Percentiles rank a stretch among this genome's conserved stretches.
Conservation (phyloP, 2,329 filamentous ascomycete genomes). For the Escovopsis weberi region DNA sequence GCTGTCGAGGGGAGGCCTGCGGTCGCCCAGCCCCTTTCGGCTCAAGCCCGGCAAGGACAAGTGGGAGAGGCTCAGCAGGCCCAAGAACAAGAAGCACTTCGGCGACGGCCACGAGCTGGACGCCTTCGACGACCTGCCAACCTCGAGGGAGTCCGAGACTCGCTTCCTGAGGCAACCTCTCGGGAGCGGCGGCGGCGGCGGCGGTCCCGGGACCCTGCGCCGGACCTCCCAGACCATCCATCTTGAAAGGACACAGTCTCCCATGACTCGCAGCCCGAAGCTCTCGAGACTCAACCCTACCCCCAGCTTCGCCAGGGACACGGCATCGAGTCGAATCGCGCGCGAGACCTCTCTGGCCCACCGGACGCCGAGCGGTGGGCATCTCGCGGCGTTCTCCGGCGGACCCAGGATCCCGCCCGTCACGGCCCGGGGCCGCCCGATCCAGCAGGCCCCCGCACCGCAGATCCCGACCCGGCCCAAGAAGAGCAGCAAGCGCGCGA, state of each 20-base stretch:
- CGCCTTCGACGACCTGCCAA: slow-evolving; percentile 86
- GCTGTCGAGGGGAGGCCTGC: slow-evolving; percentile 41
- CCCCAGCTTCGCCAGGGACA: slow-evolving; percentile 51
- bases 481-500: slow-evolving; percentile 41
- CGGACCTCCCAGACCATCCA: slow-evolving; percentile 41
- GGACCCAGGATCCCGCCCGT: slow-evolving; percentile 40
- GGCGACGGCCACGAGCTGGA: slow-evolving; percentile 89
- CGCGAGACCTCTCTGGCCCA: slow-evolving; percentile 48
- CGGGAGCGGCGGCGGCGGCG: no score
- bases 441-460: slow-evolving; percentile 25
- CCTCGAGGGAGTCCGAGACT: slow-evolving; percentile 66
- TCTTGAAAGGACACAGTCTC: slow-evolving; percentile 37
- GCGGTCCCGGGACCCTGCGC: slow-evolving; percentile 39
- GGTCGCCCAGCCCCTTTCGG: slow-evolving; percentile 45
- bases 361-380: slow-evolving; percentile 37
- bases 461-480: slow-evolving; percentile 33
- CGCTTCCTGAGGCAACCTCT: slow-evolving; percentile 66
- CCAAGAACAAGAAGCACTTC: slow-evolving; percentile 44
- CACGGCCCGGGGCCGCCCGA: slow-evolving; percentile 33
- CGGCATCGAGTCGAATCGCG: slow-evolving; percentile 49
- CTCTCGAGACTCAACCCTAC: slow-evolving; percentile 41
- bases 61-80: slow-evolving; percentile 59
- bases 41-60: slow-evolving; percentile 28
- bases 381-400: slow-evolving; percentile 36
- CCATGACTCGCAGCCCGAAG: slow-evolving; percentile 39